phyloP scores from a whole-genome alignment of 2,329 filamentous ascomycete genomes.

The Akanthomyces dipterigenus region DNA sequence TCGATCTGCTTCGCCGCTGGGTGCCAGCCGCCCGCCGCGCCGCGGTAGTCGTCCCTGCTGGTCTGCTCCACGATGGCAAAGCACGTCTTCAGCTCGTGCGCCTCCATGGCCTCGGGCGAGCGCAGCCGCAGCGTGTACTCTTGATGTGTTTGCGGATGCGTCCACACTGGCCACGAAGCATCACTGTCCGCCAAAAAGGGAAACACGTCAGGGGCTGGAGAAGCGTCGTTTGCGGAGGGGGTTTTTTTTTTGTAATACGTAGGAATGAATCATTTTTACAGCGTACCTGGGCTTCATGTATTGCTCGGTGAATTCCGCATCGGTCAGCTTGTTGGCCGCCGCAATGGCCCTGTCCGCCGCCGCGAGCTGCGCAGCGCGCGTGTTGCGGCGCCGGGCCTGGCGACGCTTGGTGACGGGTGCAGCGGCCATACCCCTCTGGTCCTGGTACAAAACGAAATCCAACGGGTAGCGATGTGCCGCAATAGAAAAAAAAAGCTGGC shows the following conservation, averaged over 20 bases:
- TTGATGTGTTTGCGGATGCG: constrained; percentile 38
- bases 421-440: background rate
- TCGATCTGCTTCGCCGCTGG: constrained; percentile 54
- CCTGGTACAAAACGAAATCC: too few species aligned
- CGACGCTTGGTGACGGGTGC: background rate
- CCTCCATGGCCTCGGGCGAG: constrained; percentile 30
- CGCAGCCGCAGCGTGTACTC: constrained; percentile 39
- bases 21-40: constrained; percentile 58
- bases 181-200: too few species aligned
- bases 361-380: constrained; percentile 8
- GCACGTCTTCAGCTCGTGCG: constrained; percentile 44
- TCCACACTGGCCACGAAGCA: constrained; percentile 37
- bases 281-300: constrained; percentile 45
- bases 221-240: too few species aligned
- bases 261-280: too few species aligned
- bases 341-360: constrained; percentile 34
- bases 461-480: background rate
- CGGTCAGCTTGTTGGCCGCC: constrained; percentile 38
- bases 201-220: too few species aligned
- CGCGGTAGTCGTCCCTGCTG: constrained; percentile 56
- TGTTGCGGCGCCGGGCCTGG: background rate
- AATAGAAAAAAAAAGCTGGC: background rate
- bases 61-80: constrained; percentile 55
- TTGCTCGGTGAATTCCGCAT: constrained; percentile 41
- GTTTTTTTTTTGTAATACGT: too few species aligned